Evolutionary conservation across 305 asterid genomes (phyloP).

Genomic region (Solanum aculeatissimum): DNA sequence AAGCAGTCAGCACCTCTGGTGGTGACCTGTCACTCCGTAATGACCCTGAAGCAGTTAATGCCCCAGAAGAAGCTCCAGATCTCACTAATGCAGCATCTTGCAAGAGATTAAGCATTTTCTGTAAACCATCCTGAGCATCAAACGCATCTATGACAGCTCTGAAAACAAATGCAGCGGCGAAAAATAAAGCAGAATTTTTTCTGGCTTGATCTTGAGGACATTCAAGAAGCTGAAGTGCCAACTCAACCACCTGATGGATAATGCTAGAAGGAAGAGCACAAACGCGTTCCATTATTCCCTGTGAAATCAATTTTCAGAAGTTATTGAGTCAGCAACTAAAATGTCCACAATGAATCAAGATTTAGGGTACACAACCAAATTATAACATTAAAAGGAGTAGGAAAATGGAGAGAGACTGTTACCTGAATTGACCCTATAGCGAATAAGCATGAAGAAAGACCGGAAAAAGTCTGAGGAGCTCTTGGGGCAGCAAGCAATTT

Average conservation of each 20-base stretch:
- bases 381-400: not conserved
- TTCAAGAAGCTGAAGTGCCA: constrained; percentile 87
- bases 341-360: not conserved
- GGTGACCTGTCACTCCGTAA: constrained; percentile 81
- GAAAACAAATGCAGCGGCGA: constrained; percentile 91
- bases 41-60: constrained; percentile 51
- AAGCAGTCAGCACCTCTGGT: constrained; percentile 80
- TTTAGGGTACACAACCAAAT: not conserved
- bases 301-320: constrained; percentile 9
- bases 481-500: constrained; percentile 81
- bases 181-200: constrained; percentile 92
- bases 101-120: constrained; percentile 68
- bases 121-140: constrained; percentile 89
- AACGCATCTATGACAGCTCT: constrained; percentile 89
- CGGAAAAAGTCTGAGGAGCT: constrained; percentile 56
- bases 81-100: constrained; percentile 94
- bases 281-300: constrained; percentile 99
- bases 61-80: constrained; percentile 77
- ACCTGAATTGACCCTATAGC: constrained; percentile 97
- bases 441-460: constrained; percentile 88
- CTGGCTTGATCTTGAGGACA: constrained; percentile 84
- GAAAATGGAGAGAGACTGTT: not conserved
- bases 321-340: not conserved
- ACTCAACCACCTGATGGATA: constrained; percentile 72
- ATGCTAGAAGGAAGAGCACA: constrained; percentile 84